Evolutionary conservation across 2,329 filamentous ascomycete genomes (phyloP), one percentile per base, ranked within the genome.

Genomic region (Microcyclospora pomicola): DNA sequence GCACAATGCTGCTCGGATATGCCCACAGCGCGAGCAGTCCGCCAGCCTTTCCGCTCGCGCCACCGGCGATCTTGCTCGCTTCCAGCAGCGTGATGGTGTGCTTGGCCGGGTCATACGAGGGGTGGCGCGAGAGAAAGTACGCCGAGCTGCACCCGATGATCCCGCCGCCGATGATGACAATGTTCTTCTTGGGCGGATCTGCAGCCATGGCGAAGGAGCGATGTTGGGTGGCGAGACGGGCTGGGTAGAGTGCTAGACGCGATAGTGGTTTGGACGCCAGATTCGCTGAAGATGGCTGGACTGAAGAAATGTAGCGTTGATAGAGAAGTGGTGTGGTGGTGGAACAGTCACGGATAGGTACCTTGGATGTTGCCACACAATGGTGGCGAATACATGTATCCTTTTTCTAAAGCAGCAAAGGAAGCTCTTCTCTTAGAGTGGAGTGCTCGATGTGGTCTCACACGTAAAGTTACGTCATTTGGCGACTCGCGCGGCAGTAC

Each of bases 31-130:
- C 91, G 15, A 98, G 71, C 4, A 98, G 69, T 1, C 91, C 91
- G 12, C 91, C 91, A 0, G 91, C 88, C 63, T 95, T 96, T 31
- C 91, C 91, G 7, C 86, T 94, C 29, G 91, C 88, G 15, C 83
- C 88, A n/a, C 84, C 76, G 6, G 91, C 91, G 46, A 96, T 79
- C 33, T 77, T 71, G 2, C 77, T 77, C 1, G 91, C 86, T 66
- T 98, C 91, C 38, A 96, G 70, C 24, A 98, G 68, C 1, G 82
- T 93, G 51, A 96, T 80, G 37, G 69, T 78, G 58, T 94, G 83
- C 37, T 74, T 72, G 15, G 72, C 62, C 31, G 78, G 76, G 57
- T 91, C 72, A 64, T 82, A 96, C 24, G 73, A 77, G 19, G 83
- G 77, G 58, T 96, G 87, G 46, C 83, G 78, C 2, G 86, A 91